Percentiles rank a stretch among this genome's conserved stretches.
These are phyloP conservation scores for Secale cereale DNA, from an alignment of 176 grass and related monocot species.

Conservation along the genomic window DNA sequence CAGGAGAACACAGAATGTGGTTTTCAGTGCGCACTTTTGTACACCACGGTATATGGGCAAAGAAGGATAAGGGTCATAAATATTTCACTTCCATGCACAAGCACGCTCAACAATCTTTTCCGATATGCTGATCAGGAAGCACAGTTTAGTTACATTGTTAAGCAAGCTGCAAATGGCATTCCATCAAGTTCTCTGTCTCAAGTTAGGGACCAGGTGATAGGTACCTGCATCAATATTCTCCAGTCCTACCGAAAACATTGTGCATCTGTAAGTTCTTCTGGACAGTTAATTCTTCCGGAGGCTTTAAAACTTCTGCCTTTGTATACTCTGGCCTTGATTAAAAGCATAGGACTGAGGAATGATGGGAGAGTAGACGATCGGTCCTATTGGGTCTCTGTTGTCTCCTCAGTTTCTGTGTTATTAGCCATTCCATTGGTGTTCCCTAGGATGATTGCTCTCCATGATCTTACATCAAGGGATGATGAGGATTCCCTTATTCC, in stretches of 20 bases:
- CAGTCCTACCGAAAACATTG: conserved; percentile 82
- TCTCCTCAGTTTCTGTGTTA: conserved; percentile 53
- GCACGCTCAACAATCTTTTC: conserved; percentile 70
- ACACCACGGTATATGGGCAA: conserved; percentile 77
- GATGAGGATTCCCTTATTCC: conserved; percentile 44
- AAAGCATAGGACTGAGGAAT: conserved; percentile 75
- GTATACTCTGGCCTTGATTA: conserved; percentile 67
- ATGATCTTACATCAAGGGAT: conserved; percentile 55
- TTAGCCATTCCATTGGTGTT: conserved; percentile 74
- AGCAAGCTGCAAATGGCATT: conserved; percentile 73
- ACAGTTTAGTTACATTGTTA: conserved; percentile 68
- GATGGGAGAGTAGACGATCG: conserved; percentile 74
- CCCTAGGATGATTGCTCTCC: conserved; percentile 79
- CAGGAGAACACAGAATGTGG: conserved; percentile 81
- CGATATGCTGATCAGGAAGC: conserved; percentile 76
- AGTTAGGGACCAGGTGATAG: conserved; percentile 66
- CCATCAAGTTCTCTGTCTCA: conserved; percentile 49
- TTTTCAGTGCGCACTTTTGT: conserved; percentile 83
- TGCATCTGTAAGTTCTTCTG: conserved; percentile 76
- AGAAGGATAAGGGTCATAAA: conserved; percentile 91
- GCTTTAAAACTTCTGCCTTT: conserved; percentile 82
- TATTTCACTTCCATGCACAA: conserved; percentile 71
- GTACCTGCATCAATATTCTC: conserved; percentile 77
- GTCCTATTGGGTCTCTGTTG: conserved; percentile 65
- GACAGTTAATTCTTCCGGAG: conserved; percentile 86